Evolutionary conservation across 2,329 filamentous ascomycete species (phyloP), one percentile per base, ranked within the genome.

Genomic region (Verticillium albo-atrum): DNA sequence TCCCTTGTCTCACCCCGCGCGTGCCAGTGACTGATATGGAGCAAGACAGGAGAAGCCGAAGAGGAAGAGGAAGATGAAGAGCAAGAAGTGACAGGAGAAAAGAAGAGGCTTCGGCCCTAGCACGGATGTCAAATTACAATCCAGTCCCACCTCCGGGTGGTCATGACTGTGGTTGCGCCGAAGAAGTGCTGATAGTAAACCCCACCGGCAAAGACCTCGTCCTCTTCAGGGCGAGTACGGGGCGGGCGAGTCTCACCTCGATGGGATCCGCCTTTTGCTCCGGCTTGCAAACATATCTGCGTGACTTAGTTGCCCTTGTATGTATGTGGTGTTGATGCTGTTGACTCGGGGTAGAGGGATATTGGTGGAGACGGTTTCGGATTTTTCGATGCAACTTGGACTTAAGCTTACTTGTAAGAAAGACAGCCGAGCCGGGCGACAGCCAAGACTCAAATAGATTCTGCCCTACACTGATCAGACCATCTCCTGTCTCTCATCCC

Each of bases 111-210:
- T 7, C 42, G 42, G 51, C 23, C 32, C 66, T 78, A 94, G 93
- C 93, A 96, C 91, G 89, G 91, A 97, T 97, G 92, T 97, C 92
- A 97, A 97, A 97, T 97, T 97, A 87, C 93, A 95, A 94, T 89
- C 82, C 85, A 85, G 88, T 87, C 88, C 75, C 75, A 25, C 58
- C 61, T 74, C 75, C 77, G 62, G 56, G 58, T 63, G 67, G 62
- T 78, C 77, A 88, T 97, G 91, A 89, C 91, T 92, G 87, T 82
- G 84, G 87, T 93, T 95, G 93, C 92, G 93, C 92, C 92, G 91
- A 93, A 96, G 92, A 96, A 92, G 92, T 97, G 92, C 92, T 95
- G 85, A 96, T 82, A 95, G 83, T 71, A 75, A 87, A 74, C 64
- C 61, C 64, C 65, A 66, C 66, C 55, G 63, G 66, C 72, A 74